Evolutionary conservation across 257 asterid species (phyloP).

Genomic region (Marsdenia floribunda): DNA sequence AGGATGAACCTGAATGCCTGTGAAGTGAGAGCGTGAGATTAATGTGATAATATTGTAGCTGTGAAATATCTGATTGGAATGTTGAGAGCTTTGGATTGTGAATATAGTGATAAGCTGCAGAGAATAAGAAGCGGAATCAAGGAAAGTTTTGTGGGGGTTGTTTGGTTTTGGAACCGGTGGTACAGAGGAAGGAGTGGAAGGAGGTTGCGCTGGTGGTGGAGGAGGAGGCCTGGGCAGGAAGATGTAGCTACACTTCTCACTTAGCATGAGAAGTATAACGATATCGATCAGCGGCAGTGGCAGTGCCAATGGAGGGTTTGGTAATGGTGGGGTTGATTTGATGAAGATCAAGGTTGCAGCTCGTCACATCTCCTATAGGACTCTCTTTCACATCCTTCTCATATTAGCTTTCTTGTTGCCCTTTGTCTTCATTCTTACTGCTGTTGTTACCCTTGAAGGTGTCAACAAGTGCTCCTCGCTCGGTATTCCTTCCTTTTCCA

Average conservation of each 20-base stretch:
- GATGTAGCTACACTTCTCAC: constrained; percentile 99
- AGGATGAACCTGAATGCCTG: no score
- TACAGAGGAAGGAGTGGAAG: neutral
- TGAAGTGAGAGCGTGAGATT: constrained; percentile 14
- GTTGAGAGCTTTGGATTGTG: constrained; percentile 19
- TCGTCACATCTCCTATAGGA: constrained; percentile 78
- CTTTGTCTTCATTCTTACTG: constrained; percentile 86
- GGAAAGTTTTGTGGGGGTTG: constrained; percentile 14
- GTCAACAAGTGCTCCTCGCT: constrained; percentile 96
- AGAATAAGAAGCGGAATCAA: constrained; percentile 6
- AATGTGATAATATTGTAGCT: constrained; percentile 14
- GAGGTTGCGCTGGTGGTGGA: constrained; percentile 21
- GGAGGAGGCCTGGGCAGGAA: constrained; percentile 40
- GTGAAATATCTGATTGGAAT: constrained; percentile 26
- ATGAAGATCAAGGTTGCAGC: constrained; percentile 94
- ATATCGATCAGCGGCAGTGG: constrained; percentile 68
- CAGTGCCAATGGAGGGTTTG: constrained; percentile 25
- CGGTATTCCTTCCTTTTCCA: constrained; percentile 38
- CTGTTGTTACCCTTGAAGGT: constrained; percentile 93
- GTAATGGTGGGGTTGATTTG: constrained; percentile 48
- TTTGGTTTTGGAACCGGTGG: constrained; percentile 5
- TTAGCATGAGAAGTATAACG: constrained; percentile 99
- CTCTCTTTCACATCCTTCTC: constrained; percentile 72
- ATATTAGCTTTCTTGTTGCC: constrained; percentile 88
- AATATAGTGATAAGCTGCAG: neutral